Base-by-base conservation (phyloP, 306 rosid species). In the Sicyos baderoa region DNA sequence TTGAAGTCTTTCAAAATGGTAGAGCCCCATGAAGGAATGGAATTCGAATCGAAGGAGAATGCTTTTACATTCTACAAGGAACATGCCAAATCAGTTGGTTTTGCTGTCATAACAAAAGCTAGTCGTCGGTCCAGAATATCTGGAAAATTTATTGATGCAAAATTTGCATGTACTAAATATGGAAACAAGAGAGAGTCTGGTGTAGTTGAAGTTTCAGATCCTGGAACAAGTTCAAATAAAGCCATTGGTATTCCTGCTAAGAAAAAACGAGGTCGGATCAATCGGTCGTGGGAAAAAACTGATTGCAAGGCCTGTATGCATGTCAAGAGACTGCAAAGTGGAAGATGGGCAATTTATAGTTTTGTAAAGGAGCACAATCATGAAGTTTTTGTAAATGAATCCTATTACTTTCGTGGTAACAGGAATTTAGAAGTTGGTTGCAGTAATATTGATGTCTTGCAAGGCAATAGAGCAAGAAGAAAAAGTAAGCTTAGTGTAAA, bases 131-230 rank as follows among this genome's bases (percentile, higher is more conserved):
- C 84, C 18, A 75, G 84, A 75, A 72, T 73, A 60, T 79, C 84
- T n/a, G 83, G 81, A 63, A 78, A 83, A 12, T 79, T 83, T 72
- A 83, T 83, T 63, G 86, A 77, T 75, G 84, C 86, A 13, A 83
- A 83, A 62, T 79, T 83, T 75, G 79, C 80, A 4, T 83, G 86
- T 59, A 79, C 77, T 70, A 77, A 79, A 79, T 77, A 77, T 57
- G 86, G 86, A 58, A 77, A 15, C 57, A 83, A 77, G 74, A 76
- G 47, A 10, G 80, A 79, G 53, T 65, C 75, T 40, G 29, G 48
- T 17, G 18, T 53, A 23, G 77, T 54, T 73, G 80, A 76, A 51
- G 58, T 55, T 56, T 37, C 66, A 52, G 79, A 78, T 35, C 72
- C 67, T 61, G 58, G 54, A 35, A 37, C 77, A 54, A 49, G 65